A percentile compares a stretch with the other conserved stretches of the same genome.
phyloP scores from a whole-genome alignment of 371 early-diverging fungal genomes.

The Choanephora cucurbitarum region DNA sequence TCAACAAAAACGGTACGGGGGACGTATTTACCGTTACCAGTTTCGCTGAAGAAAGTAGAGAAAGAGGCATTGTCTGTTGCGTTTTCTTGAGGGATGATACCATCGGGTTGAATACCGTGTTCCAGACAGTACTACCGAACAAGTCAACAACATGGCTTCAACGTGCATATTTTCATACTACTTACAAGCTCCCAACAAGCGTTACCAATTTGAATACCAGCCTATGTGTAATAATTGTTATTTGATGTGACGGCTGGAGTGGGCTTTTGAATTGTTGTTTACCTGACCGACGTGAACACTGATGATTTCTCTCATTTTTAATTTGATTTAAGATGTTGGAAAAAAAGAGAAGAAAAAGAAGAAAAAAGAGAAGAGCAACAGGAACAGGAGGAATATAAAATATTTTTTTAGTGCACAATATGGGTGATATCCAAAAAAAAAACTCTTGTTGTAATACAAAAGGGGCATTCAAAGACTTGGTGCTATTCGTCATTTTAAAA shows the following conservation, averaged over 20 bases:
- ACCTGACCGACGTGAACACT: slow-evolving; percentile 86
- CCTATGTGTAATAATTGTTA: slow-evolving; percentile 46
- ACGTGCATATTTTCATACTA: neutral
- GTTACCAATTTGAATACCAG: slow-evolving; percentile 99
- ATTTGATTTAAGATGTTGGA: slow-evolving; percentile 16
- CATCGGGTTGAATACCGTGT: slow-evolving; percentile 98
- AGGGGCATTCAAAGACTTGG: slow-evolving; percentile 7
- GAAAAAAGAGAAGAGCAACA: neutral
- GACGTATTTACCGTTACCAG: slow-evolving; percentile 96
- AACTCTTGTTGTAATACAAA: slow-evolving; percentile 9
- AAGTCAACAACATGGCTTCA: neutral
- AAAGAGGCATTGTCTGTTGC: slow-evolving; percentile 60
- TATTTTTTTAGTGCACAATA: neutral
- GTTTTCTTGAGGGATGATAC: slow-evolving; percentile 86
- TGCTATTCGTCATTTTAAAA: slow-evolving; percentile 5
- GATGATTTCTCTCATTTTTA: slow-evolving; percentile 95
- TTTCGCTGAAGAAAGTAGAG: slow-evolving; percentile 95
- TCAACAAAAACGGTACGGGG: slow-evolving; percentile 98
- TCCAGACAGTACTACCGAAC: slow-evolving; percentile 70
- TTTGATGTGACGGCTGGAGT: slow-evolving; percentile 52
- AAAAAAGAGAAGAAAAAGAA: slow-evolving; percentile 18
- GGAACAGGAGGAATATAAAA: neutral
- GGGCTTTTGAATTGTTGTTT: neutral
- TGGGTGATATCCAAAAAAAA: neutral
- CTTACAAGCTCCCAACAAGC: slow-evolving; percentile 94